Base-by-base conservation (phyloP, 1,284 basidiomycete genomes). In the Tylopilus sp. region DNA sequence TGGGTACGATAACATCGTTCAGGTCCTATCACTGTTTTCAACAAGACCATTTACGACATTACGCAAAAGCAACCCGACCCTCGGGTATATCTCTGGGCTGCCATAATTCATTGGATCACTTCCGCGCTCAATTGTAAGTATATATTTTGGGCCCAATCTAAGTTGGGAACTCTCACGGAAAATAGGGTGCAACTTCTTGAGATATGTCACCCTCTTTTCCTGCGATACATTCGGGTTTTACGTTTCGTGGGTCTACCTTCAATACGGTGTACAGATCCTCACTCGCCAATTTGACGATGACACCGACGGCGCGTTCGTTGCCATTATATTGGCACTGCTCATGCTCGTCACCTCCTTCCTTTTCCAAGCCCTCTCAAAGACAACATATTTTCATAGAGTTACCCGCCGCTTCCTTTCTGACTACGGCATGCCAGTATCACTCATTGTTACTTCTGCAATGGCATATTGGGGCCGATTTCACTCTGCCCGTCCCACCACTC, bases 181-280 rank as follows among this genome's bases (percentile, higher is more conserved):
- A 62, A 69, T 66, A 95, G 95, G 89, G 83, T 94, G 92, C 71
- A 92, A 93, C 73, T 92, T 94, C 67, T 84, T 96, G 44, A 89
- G 87, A 85, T 96, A 95, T 74, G 94, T 97, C 33, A 97, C 96
- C 0, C 85, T 95, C 18, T 94, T 98, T 82, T 94, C 95, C 3
- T 96, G 95, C 74, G 95, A 98, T 71, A 98, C 96, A 1, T 97
- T 97, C 74, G 95, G 96, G 4, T 96, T 97, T 79, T 96, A 96
- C 76, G 94, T 96, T 7, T 90, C 90, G 19, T 92, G 89, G 89
- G 90, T 96, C 2, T 97, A 96, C 73, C 86, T 96, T n/a, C 92
- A 96, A 79, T 95, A 95, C 67, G 94, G 95, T 24, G 88, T 95
- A 15, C 94, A 96, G 81, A 89, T 95, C 32, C 81, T 94, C 66